Base-by-base conservation (phyloP, 805 yeast species). In the Kregervanrija fluxuum region DNA sequence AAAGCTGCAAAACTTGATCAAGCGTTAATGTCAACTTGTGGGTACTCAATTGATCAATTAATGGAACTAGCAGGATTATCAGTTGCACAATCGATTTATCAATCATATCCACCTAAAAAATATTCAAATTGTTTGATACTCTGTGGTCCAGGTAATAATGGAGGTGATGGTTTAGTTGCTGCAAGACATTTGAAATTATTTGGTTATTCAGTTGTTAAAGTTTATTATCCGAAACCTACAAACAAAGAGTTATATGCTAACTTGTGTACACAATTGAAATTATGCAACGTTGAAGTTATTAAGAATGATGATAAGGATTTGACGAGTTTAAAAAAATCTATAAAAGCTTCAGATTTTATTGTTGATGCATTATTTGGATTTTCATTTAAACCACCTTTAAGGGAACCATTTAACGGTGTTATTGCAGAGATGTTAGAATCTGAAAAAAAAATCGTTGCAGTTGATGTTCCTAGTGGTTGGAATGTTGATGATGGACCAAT, bases 381-480 rank as follows among this genome's bases (percentile, higher is more conserved):
- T 57, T 87, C 96, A 4, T 93, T 91, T 69, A 75, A 79, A 47
- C 95, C 97, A 1, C 95, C 96, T 0, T 72, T 91, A 41, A 70
- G 97, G 44, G 75, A 74, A 33, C 96, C 96, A 1, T 91, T 85
- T 59, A 77, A 74, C 37, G 54, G 52, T 12, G 74, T 73, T 8
- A 66, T 74, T 44, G 55, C 54, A n/a, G 53, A 68, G 8, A 60
- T 85, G 50, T 55, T 67, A 6, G 45, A 56, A 2, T 40, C 49
- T 8, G 45, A 48, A 28, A 46, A 78, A 2, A 91, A 90, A 1
- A 75, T 89, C 2, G 74, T 86, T 0, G 77, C 95, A 0, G 85
- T 93, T 2, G 99, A 93, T 61, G 78, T 91, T 39, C 99, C 99
- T 0, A 85, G 95, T 2, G 96, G 97, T 0, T 93, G 99, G 99